Conservation (phyloP, 163 green algal genomes). For the Coccomyxa subellipsoidea region DNA sequence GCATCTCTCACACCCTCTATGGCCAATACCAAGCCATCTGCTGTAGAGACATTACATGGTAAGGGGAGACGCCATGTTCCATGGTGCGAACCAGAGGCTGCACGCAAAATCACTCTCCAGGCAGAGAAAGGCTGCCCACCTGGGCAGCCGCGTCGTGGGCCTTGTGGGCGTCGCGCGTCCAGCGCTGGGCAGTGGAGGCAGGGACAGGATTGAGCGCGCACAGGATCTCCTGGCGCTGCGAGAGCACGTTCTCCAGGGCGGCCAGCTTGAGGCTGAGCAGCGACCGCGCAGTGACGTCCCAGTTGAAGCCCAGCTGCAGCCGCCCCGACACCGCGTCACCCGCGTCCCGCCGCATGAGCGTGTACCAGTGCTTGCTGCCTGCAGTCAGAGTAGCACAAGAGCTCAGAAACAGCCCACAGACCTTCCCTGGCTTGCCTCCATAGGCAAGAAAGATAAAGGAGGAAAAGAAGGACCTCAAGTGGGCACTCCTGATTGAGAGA, state of each 20-base stretch:
- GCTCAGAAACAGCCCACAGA: no score
- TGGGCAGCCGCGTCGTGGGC: neutral
- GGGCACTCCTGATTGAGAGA: no score
- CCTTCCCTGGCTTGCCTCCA: no score
- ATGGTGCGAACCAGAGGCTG: no score
- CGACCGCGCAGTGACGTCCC: conserved; percentile 62
- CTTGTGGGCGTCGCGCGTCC: conserved; percentile 7
- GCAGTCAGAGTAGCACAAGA: conserved; percentile 26
- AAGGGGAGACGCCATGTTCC: no score
- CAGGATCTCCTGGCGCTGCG: conserved; percentile 64
- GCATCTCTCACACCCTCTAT: no score
- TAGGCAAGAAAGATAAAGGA: no score
- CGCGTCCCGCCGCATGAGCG: conserved; percentile 46
- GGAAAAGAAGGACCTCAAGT: no score
- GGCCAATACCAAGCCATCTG: no score
- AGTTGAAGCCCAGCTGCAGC: conserved; percentile 60
- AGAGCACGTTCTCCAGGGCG: conserved; percentile 70
- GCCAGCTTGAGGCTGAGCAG: conserved; percentile 72
- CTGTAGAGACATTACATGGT: no score
- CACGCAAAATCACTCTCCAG: neutral
- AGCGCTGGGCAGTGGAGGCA: conserved; percentile 16
- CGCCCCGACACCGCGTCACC: conserved; percentile 44
- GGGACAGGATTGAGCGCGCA: conserved; percentile 51
- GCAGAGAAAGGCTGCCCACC: neutral
- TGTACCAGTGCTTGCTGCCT: conserved; percentile 49